Evolutionary conservation across 139 green algal species (phyloP), one percentile per base, ranked within the genome.

Genomic region (Chara braunii): DNA sequence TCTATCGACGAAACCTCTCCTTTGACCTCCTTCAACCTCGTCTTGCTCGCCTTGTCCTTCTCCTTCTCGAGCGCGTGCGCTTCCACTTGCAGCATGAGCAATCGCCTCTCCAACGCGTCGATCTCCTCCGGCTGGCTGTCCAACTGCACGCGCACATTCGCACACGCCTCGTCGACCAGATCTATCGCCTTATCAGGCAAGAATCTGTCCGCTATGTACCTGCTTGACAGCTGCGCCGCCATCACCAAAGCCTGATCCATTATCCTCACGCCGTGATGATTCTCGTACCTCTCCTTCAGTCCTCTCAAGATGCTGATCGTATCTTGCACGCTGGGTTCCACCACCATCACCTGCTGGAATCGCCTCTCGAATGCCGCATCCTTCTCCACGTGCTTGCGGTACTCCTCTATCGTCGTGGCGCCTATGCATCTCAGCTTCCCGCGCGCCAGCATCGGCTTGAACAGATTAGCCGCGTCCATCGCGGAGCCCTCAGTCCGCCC

Each of bases 391-490:
- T 83, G 64, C 70, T 84, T 81, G 23, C 60, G 67, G 58, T 83
- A 83, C 55, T 84, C 61, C 22, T 70, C 71, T 18, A 79, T 52
- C 9, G 60, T 83, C 2, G 78, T 82, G 22, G 68, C 69, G 18
- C 74, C 91, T 36, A 97, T 95, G 79, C 92, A 93, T 44, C 83
- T 80, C 64, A 97, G 84, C 83, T 97, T 85, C 5, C 91, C 91
- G 1, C 91, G 77, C 11, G 88, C 91, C 48, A 97, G 82, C 90
- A 94, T 91, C 11, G 91, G 91, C 80, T 97, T 97, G 36, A 97
- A 80, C 54, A 97, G 78, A 72, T 97, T 96, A 37, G 86, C 90
- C 7, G 89, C 91, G 60, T 95, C 87, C 85, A 95, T 96, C 58
- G 83, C 74, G 32, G 48, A 11, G 24, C 43, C 60, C 57, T 67